Evolutionary conservation across 306 rosid species (phyloP).

Genomic region (Quercus wislizeni): DNA sequence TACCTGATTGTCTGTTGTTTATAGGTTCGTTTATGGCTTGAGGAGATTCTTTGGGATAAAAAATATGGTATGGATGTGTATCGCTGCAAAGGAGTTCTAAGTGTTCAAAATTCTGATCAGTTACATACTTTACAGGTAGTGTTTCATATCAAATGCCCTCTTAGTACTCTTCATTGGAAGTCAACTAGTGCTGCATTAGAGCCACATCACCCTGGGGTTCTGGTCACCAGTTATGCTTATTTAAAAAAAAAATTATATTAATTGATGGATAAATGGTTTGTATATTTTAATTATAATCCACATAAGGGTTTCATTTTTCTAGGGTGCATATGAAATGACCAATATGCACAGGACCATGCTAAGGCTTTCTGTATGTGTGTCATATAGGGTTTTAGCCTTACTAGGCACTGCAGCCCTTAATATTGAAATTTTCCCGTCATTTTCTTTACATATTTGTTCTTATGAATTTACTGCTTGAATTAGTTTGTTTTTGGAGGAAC

Average conservation of each 20-base stretch:
- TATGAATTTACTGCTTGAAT: neutral
- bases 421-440: neutral
- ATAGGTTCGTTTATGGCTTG: conserved; percentile 81
- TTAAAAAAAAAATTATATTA: too few species aligned
- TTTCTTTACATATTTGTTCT: neutral
- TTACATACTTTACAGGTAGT: conserved; percentile 89
- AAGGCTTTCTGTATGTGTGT: neutral
- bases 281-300: too few species aligned
- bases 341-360: neutral
- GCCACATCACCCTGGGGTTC: neutral
- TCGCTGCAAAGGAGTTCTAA: conserved; percentile 87
- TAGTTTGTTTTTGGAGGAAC: neutral
- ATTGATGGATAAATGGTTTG: too few species aligned
- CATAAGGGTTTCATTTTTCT: too few species aligned
- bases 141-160: neutral
- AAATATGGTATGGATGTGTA: conserved; percentile 85
- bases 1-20: neutral
- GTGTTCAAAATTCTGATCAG: conserved; percentile 58
- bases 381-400: neutral
- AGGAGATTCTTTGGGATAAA: conserved; percentile 98
- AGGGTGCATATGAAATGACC: too few species aligned
- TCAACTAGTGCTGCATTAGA: neutral
- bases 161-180: conserved; percentile 1
- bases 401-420: neutral
- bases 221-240: neutral